phyloP scores from a whole-genome alignment of 2,329 filamentous ascomycete species.

The Nectriaceae sp. region DNA sequence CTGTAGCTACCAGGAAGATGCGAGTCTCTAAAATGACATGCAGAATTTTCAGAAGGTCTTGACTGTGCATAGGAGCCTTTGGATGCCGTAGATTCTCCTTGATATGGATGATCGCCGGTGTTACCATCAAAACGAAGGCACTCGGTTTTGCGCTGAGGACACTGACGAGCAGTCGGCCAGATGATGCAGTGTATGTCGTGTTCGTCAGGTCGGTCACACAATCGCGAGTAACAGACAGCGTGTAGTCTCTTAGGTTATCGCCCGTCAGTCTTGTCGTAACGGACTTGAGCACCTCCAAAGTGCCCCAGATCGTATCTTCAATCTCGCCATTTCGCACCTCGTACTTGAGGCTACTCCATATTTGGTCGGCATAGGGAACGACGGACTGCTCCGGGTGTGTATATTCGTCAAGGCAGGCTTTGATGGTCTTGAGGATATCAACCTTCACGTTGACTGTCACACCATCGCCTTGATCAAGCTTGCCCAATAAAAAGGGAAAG shows the following conservation, averaged over 20 bases:
- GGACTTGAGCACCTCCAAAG: constrained; percentile 54
- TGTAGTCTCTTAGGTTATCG: constrained; percentile 47
- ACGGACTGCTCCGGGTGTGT: constrained; percentile 47
- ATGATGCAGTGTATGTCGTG: constrained; percentile 52
- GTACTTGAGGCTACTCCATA: constrained; percentile 64
- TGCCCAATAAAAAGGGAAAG: constrained; percentile 57
- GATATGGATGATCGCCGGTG: constrained; percentile 50
- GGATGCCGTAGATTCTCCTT: constrained; percentile 53
- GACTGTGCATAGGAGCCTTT: constrained; percentile 51
- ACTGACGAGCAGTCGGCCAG: constrained; percentile 54
- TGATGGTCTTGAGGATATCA: constrained; percentile 58
- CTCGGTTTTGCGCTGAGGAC: constrained; percentile 49
- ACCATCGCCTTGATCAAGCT: constrained; percentile 60
- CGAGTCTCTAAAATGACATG: constrained; percentile 53
- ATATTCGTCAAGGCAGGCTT: constrained; percentile 54
- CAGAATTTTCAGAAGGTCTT: constrained; percentile 53
- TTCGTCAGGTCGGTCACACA: constrained; percentile 55
- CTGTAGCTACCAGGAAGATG: constrained; percentile 37
- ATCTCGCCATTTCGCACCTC: constrained; percentile 64
- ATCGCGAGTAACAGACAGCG: constrained; percentile 52
- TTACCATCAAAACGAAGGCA: constrained; percentile 50
- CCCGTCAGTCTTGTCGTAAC: constrained; percentile 48
- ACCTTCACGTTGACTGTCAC: constrained; percentile 61
- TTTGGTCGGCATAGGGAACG: constrained; percentile 49
- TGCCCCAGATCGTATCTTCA: constrained; percentile 57